phyloP scores from a whole-genome alignment of 805 yeast genomes.

The Sugiyamaella marilandica region DNA sequence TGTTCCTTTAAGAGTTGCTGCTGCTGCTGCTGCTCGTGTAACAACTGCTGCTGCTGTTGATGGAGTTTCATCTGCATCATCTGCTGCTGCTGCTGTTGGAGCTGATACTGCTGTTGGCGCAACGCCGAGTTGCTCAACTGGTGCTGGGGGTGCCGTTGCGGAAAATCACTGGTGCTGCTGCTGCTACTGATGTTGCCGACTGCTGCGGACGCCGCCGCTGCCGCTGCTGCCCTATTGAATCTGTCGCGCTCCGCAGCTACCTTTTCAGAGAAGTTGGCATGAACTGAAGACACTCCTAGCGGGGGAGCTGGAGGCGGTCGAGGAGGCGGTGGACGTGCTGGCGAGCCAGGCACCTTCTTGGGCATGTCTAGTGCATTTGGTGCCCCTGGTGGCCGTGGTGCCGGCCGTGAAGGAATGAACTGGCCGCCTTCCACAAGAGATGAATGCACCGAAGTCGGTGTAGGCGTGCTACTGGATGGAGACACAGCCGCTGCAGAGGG shows the following conservation, averaged over 20 bases:
- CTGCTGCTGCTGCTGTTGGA: slow-evolving; percentile 33
- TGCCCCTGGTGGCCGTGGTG: slow-evolving; percentile 29
- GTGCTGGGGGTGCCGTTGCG: slow-evolving; percentile 21
- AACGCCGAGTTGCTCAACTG: slow-evolving; percentile 25
- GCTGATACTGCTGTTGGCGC: slow-evolving; percentile 39
- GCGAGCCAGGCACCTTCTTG: slow-evolving; percentile 8
- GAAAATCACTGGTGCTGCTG: slow-evolving; percentile 13
- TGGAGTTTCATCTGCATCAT: slow-evolving; percentile 24
- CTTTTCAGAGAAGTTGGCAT: slow-evolving; percentile 23
- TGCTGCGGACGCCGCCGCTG: slow-evolving; percentile 14
- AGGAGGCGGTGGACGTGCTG: slow-evolving; percentile 32
- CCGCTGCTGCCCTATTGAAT: slow-evolving; percentile 37
- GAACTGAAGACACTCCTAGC: slow-evolving; percentile 33
- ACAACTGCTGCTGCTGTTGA: slow-evolving; percentile 24
- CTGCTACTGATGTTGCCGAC: too few relatives aligned
- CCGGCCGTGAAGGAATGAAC: slow-evolving; percentile 29
- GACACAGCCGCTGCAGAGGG: background rate
- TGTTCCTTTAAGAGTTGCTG: slow-evolving; percentile 18
- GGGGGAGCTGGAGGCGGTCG: slow-evolving; percentile 42
- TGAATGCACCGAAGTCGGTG: background rate
- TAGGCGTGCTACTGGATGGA: background rate
- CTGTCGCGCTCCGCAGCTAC: slow-evolving; percentile 22
- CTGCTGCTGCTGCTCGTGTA: slow-evolving; percentile 15
- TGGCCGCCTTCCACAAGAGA: slow-evolving; percentile 2
- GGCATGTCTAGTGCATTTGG: background rate